Evolutionary conservation across 768 basidiomycete genomes (phyloP).

Genomic region (Amanita jacksonii): DNA sequence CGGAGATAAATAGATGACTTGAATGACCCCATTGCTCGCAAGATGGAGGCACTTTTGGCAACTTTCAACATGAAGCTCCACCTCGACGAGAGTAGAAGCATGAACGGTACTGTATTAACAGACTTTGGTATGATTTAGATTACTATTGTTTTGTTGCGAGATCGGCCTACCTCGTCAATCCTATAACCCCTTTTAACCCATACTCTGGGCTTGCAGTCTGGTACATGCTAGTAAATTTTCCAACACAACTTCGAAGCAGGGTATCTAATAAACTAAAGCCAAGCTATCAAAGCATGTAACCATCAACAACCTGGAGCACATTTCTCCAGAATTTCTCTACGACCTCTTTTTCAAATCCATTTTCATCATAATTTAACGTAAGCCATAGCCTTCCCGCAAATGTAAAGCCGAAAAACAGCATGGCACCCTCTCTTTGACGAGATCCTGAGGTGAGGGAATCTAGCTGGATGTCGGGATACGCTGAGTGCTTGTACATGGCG

Average conservation of each 20-base stretch:
- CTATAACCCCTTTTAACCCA: no score
- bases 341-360: slow-evolving; percentile 55
- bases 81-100: no score
- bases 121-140: background rate
- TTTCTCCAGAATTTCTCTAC: slow-evolving; percentile 64
- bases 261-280: background rate
- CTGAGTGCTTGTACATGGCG: slow-evolving; percentile 63
- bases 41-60: no score
- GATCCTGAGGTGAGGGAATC: slow-evolving; percentile 78
- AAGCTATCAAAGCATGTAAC: slow-evolving; percentile 33
- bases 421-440: slow-evolving; percentile 66
- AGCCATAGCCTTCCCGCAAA: slow-evolving; percentile 70
- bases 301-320: slow-evolving; percentile 42
- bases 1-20: no score
- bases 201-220: no score
- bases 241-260: no score
- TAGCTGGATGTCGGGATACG: slow-evolving; percentile 48
- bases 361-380: slow-evolving; percentile 71
- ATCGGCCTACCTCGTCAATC: no score
- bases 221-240: no score
- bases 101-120: background rate
- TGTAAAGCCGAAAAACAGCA: slow-evolving; percentile 78
- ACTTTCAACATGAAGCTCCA: no score
- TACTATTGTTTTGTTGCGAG: no score
- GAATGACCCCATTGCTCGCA: no score